A percentile compares a stretch with the other conserved stretches of the same genome.
Conservation (phyloP, 169 alveolate genomes). For the Eimeria necatrix region DNA sequence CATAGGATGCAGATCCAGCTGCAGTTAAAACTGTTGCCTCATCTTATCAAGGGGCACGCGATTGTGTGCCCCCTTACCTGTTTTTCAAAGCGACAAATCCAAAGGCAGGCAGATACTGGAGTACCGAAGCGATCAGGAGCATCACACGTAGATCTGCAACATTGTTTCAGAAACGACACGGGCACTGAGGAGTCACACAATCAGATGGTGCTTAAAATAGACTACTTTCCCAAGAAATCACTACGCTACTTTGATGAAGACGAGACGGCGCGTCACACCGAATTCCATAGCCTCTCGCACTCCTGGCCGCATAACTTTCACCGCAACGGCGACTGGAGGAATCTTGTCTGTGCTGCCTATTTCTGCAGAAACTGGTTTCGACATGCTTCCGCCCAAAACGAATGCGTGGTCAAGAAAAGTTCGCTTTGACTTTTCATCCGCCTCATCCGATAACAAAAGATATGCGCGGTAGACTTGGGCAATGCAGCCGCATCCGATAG, state of each 20-base stretch:
- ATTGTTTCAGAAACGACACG: neutral
- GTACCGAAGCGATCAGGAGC: conserved; percentile 60
- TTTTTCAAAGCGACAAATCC: conserved; percentile 66
- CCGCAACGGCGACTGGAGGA: conserved; percentile 75
- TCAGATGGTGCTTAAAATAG: neutral
- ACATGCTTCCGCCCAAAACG: conserved; percentile 61
- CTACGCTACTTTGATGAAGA: neutral
- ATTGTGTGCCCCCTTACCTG: conserved; percentile 43
- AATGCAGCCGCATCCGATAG: conserved; percentile 80
- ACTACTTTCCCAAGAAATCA: neutral
- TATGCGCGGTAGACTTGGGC: conserved; percentile 79
- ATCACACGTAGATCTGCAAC: conserved; percentile 60
- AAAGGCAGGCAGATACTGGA: conserved; percentile 53
- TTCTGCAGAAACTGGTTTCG: conserved; percentile 33
- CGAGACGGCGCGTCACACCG: conserved; percentile 66
- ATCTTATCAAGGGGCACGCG: neutral
- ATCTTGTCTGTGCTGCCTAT: conserved; percentile 20
- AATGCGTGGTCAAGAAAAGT: conserved; percentile 47
- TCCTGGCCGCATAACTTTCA: conserved; percentile 74
- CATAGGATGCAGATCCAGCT: too few species aligned
- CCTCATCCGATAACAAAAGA: conserved; percentile 38
- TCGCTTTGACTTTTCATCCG: conserved; percentile 37
- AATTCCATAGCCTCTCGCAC: conserved; percentile 76
- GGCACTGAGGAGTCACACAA: neutral
- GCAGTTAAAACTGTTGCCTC: too few species aligned